Percentiles rank a stretch among this genome's conserved stretches.
Conservation (phyloP, 75 land plant genomes). For the Sequoia sempervirens region DNA sequence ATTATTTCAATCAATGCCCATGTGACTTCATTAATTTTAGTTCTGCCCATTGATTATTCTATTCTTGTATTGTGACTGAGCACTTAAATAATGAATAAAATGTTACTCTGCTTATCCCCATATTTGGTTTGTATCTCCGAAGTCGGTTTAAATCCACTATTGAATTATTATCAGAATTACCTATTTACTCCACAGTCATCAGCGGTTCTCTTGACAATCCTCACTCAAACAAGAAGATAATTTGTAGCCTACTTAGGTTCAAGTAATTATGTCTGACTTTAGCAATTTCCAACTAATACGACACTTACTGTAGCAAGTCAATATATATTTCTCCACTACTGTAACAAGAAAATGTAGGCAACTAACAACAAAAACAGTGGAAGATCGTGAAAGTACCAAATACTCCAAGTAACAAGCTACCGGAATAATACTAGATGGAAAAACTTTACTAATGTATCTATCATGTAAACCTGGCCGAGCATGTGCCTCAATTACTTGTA, state of each 20-base stretch:
- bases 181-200: neutral
- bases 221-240: neutral
- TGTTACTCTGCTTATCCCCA: neutral
- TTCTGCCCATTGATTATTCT: neutral
- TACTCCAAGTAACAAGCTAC: neutral
- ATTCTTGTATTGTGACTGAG: neutral
- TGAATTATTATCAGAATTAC: neutral
- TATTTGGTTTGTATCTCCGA: neutral
- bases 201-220: neutral
- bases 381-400: neutral
- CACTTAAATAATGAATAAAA: neutral
- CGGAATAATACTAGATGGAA: neutral
- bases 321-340: neutral
- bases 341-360: neutral
- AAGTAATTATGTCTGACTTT: neutral
- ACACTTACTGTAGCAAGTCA: neutral
- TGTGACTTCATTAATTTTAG: neutral
- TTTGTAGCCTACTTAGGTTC: neutral
- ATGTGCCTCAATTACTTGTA: neutral
- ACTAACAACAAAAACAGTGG: neutral
- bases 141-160: neutral
- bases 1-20: neutral
- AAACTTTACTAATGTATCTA: neutral
- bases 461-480: neutral
- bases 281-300: neutral